phyloP scores from a whole-genome alignment of 352 stramenopile genomes.

The Globisporangium paddicum region DNA sequence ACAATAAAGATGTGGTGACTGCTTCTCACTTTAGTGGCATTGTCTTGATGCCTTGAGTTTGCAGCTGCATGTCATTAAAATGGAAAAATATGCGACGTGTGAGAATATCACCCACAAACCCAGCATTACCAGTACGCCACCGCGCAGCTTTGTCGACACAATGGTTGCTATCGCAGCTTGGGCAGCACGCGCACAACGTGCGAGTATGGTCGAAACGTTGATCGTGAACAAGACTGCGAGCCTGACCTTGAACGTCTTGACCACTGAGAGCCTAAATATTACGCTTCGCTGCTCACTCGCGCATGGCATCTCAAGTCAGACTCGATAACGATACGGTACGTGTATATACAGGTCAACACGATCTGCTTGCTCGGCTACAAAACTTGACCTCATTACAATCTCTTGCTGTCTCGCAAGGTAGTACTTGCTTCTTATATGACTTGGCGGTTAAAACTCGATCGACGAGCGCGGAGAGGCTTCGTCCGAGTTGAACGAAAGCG shows the following conservation, averaged over 20 bases:
- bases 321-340: no score
- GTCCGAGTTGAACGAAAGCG: slow-evolving; percentile 26
- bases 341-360: slow-evolving; percentile 26
- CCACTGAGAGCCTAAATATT: no score
- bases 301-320: no score
- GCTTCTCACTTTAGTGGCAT: neutral
- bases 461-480: slow-evolving; percentile 12
- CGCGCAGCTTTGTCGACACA: neutral
- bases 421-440: neutral
- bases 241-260: slow-evolving; percentile 24
- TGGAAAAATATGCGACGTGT: neutral
- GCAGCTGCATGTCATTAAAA: neutral
- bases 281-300: no score
- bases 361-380: no score
- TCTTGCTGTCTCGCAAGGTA: neutral
- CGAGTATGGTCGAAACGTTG: slow-evolving; percentile 52
- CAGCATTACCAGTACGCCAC: no score
- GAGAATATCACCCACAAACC: no score
- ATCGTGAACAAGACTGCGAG: slow-evolving; percentile 23
- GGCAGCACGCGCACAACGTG: slow-evolving; percentile 18
- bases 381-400: neutral
- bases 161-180: slow-evolving; percentile 11
- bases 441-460: slow-evolving; percentile 14
- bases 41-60: neutral
- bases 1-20: neutral